Evolutionary conservation across 176 grass and related monocot genomes (phyloP), one percentile per base, ranked within the genome.

Genomic region (Musa acuminata): DNA sequence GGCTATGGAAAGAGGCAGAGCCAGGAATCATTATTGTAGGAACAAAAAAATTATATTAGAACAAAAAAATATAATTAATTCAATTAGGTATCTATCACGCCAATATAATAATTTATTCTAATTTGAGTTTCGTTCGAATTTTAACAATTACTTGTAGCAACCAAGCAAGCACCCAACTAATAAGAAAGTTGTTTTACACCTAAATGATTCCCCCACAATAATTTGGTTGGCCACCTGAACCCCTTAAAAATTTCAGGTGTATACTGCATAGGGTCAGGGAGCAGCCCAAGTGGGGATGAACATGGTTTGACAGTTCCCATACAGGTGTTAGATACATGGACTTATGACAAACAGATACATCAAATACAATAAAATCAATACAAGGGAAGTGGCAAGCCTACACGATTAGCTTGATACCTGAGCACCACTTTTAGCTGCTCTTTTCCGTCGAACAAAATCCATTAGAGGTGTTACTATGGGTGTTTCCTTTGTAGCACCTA

Each of bases 401-500:
- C 24, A 65, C 8, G 67, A 49, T 54, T 23, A n/a, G 13, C 22
- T 53, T 1, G 8, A 62, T 80, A 80, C 78, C 78, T 80, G 78
- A 72, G 78, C 6, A 12, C 67, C 54, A 64, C 29, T 72, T 55
- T 80, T 80, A 51, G 78, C 69, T 72, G 78, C 78, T 80, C 68
- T 72, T 80, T 69, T 80, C 43, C 71, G 78, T 13, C 78, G 55
- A 72, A 80, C 69, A 72, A 60, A 80, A n/a, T 80, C 68, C 78
- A 80, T 80, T 48, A 80, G 64, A 19, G 78, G 78, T 51, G 78
- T 80, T 25, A 80, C 55, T 50, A 80, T 72, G 54, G 22, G 29
- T n/a, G 35, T 23, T 29, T 80, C 78, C 69, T 72, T 80, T 62
- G 48, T 57, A 49, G 48, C 35, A 80, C 27, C 78, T 80, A 72